Conservation (phyloP, 2,329 filamentous ascomycete species). For the Balansia obtecta region DNA sequence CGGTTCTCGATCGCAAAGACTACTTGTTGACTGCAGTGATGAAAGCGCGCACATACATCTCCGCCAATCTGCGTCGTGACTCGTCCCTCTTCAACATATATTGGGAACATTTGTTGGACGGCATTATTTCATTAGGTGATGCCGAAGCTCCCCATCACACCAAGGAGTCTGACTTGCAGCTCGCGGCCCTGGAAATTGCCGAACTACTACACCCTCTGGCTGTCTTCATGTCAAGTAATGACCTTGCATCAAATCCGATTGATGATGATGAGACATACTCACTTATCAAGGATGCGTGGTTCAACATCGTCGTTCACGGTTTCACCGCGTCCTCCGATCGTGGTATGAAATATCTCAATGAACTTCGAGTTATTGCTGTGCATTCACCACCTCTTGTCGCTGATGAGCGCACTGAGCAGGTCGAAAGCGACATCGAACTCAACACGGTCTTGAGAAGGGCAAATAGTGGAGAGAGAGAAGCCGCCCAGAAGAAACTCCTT, state of each 20-base stretch:
- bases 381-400: conserved; percentile 80
- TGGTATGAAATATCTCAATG: conserved; percentile 59
- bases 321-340: conserved; percentile 66
- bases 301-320: conserved; percentile 91
- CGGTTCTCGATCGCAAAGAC: conserved; percentile 55
- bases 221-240: conserved; percentile 60
- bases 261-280: conserved; percentile 57
- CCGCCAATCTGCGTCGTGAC: conserved; percentile 51
- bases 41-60: conserved; percentile 69
- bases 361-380: conserved; percentile 73
- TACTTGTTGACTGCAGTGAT: conserved; percentile 60
- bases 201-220: conserved; percentile 83
- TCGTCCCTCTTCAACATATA: conserved; percentile 76
- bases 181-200: conserved; percentile 76
- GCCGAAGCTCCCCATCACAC: conserved; percentile 61
- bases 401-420: conserved; percentile 76
- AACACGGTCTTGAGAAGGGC: conserved; percentile 87
- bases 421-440: conserved; percentile 93
- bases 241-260: conserved; percentile 35
- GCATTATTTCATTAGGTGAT: conserved; percentile 83
- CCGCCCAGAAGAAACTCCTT: conserved; percentile 70
- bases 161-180: conserved; percentile 65
- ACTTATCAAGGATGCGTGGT: conserved; percentile 86
- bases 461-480: conserved; percentile 64
- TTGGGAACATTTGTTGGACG: conserved; percentile 69